Conservation (phyloP, 495 filamentous ascomycete species). For the Hyaloscypha hepaticicola region DNA sequence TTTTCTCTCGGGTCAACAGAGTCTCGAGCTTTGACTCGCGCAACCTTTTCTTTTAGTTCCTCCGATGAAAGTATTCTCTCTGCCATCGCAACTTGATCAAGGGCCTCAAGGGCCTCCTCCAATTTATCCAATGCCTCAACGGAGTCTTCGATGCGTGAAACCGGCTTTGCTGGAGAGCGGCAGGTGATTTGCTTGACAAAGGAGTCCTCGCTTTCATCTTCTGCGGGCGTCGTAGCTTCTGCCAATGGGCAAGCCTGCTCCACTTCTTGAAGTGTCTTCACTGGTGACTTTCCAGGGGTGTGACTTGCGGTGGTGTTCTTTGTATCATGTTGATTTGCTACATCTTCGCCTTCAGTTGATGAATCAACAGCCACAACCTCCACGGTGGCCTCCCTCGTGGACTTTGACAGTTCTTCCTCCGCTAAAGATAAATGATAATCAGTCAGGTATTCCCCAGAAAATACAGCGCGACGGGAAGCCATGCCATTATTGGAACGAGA, state of each 20-base stretch:
- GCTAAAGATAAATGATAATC: conserved; percentile 25
- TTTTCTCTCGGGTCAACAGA: not conserved
- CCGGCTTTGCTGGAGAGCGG: conserved; percentile 41
- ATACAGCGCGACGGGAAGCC: not conserved
- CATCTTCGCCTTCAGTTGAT: conserved; percentile 1
- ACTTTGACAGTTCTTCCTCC: conserved; percentile 21
- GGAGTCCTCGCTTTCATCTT: conserved; percentile 33
- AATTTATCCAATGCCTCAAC: conserved; percentile 67
- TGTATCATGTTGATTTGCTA: not conserved
- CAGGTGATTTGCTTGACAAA: conserved; percentile 41
- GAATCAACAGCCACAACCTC: not conserved
- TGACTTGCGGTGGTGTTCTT: not conserved
- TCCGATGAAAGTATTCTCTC: conserved; percentile 37
- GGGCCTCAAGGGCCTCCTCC: conserved; percentile 51
- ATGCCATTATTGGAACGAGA: not conserved
- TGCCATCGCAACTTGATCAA: conserved; percentile 23
- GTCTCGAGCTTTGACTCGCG: not conserved
- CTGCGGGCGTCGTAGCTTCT: conserved; percentile 8
- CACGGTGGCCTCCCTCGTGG: not conserved
- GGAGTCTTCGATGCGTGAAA: conserved; percentile 64
- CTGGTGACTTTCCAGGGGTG: conserved; percentile 11
- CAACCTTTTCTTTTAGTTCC: conserved; percentile 10
- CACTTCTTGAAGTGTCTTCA: conserved; percentile 30
- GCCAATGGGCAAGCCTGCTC: conserved; percentile 19
- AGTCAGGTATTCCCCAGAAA: conserved; percentile 8